These are phyloP conservation scores for Noccaea bulbosa DNA, from an alignment of 345 rosid species.

Conservation along the genomic window DNA sequence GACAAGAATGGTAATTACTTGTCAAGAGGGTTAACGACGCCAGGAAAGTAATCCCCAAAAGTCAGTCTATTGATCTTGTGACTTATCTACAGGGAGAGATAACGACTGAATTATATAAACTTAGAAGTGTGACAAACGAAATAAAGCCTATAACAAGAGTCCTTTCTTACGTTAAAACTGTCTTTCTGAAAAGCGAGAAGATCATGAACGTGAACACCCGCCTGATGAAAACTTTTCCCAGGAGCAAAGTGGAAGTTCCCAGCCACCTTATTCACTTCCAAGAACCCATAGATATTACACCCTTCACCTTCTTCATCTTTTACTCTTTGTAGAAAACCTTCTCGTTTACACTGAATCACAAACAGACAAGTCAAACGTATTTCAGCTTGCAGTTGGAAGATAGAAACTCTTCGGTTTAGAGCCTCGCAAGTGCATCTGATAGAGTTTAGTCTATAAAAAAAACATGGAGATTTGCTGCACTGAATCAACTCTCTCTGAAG, in stretches of 20 bases:
- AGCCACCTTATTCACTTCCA: conserved; percentile 95
- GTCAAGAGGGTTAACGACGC: conserved; percentile 95
- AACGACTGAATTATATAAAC: conserved; percentile 4
- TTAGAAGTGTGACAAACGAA: background rate
- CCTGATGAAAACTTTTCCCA: conserved; percentile 96
- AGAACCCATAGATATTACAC: conserved; percentile 86
- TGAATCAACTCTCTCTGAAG: no score
- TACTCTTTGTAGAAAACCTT: conserved; percentile 82
- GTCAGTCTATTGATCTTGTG: conserved; percentile 82
- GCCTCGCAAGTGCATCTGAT: background rate
- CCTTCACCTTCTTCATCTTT: conserved; percentile 98
- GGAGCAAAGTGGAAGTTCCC: conserved; percentile 99
- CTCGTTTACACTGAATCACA: conserved; percentile 84
- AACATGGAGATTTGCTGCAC: no score
- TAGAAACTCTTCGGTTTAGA: background rate
- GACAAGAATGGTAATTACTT: conserved; percentile 49
- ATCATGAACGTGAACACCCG: conserved; percentile 86
- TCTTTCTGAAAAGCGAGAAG: conserved; percentile 83
- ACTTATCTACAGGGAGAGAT: conserved; percentile 64
- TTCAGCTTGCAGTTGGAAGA: background rate
- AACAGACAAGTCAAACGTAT: background rate
- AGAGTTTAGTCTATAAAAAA: no score
- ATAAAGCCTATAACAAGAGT: conserved; percentile 10
- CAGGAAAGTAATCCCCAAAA: conserved; percentile 90
- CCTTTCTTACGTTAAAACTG: conserved; percentile 72